Base-by-base conservation (phyloP, 176 grass and related monocot species). In the Poa pratensis region DNA sequence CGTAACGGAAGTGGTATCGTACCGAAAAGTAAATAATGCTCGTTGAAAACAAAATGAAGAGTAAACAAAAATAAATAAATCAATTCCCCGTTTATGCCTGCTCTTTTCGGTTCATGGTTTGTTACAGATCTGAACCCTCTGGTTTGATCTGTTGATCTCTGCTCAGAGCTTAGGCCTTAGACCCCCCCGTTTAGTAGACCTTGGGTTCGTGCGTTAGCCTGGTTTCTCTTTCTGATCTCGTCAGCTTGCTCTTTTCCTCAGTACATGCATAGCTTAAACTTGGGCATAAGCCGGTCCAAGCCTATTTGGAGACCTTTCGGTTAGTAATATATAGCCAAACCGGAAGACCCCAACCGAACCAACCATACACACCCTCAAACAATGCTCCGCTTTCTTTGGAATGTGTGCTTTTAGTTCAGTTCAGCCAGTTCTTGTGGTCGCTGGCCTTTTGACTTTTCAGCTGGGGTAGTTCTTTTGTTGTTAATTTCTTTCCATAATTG, bases 51-150 rank as follows among this genome's bases (percentile, higher is more conserved):
- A 32, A 5, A 75, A 19, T 8, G 1, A 67, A 68, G 1, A n/a
- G 46, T 78, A 30, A 19, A 23, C 16, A 55, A 8, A 40, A 40
- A 40, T n/a, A n/a, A n/a, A n/a, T n/a, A n/a, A n/a, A n/a, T n/a
- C 9, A 20, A 8, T 35, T 34, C 24, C 9, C 23, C 0, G 15
- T 70, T 28, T 60, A 9, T 62, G 69, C 18, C 60, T 10, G 20
- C 2, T 4, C 32, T 55, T 48, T 28, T 32, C 26, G 0, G 10
- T 75, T 75, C 30, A 80, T 52, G 52, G 27, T 61, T 23, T 49
- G 69, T 35, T 77, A 77, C 76, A 69, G 83, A 89, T 87, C 75
- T 89, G 48, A 63, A 43, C 5, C 27, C 3, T 70, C 75, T 50
- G 34, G 27, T 39, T 75, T 28, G 51, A 10, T 17, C 49, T 55